These are phyloP conservation scores for Kodamaea suecica DNA, from an alignment of 1,139 yeast genomes.

Conservation along the genomic window DNA sequence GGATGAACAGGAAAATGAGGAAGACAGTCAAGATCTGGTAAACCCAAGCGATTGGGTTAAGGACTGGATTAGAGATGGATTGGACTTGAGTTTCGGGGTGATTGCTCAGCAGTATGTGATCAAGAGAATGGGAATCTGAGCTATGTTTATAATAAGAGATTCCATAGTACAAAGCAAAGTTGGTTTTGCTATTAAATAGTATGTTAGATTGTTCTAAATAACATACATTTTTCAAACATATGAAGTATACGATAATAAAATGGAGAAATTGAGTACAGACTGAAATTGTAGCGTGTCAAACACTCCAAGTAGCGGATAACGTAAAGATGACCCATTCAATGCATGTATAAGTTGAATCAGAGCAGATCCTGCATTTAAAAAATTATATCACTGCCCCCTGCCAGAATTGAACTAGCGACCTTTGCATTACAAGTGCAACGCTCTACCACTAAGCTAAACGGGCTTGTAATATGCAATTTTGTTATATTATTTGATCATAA, in stretches of 20 bases:
- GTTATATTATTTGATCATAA: too few relatives aligned
- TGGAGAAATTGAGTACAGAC: background rate
- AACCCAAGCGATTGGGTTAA: conserved; percentile 97
- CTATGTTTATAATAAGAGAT: background rate
- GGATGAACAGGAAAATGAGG: conserved; percentile 16
- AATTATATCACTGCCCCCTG: conserved; percentile 58
- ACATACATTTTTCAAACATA: too few relatives aligned
- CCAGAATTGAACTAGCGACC: conserved; percentile 96
- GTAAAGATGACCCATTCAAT: too few relatives aligned
- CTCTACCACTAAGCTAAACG: conserved; percentile 93
- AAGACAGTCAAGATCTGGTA: conserved; percentile 30
- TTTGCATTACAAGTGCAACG: conserved; percentile 95
- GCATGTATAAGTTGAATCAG: too few relatives aligned
- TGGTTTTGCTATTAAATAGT: too few relatives aligned
- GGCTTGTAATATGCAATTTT: conserved; percentile 34
- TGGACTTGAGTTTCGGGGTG: conserved; percentile 76
- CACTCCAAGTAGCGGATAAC: too few relatives aligned
- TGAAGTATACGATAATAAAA: too few relatives aligned
- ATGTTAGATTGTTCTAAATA: too few relatives aligned
- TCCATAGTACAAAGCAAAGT: background rate
- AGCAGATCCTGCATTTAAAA: too few relatives aligned
- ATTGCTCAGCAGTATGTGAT: conserved; percentile 89
- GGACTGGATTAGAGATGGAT: conserved; percentile 85
- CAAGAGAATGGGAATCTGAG: conserved; percentile 76
- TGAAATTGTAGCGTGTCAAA: too few relatives aligned